Evolutionary conservation across 306 rosid genomes (phyloP).

Genomic region (Amphicarpaea edgeworthii): DNA sequence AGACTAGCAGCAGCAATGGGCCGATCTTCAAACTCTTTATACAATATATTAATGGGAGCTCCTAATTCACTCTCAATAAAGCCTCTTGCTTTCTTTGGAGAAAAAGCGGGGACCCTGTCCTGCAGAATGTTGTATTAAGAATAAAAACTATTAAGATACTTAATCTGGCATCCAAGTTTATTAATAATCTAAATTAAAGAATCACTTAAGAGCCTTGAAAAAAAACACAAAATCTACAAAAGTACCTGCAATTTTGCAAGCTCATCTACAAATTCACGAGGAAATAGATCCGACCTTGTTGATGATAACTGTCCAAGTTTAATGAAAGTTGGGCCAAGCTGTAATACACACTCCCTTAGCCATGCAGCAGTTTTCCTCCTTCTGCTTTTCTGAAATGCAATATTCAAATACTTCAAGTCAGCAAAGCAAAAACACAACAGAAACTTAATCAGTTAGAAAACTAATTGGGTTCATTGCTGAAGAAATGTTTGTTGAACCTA

Average conservation of each 20-base stretch:
- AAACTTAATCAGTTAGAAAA: not conserved
- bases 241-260: conserved; percentile 90
- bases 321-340: conserved; percentile 95
- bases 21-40: conserved; percentile 83
- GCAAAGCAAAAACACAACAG: conserved; percentile 16
- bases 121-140: conserved; percentile 49
- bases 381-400: conserved; percentile 67
- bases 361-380: conserved; percentile 81
- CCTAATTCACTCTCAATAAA: conserved; percentile 87
- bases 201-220: conserved; percentile 1
- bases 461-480: not conserved
- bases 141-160: conserved; percentile 16
- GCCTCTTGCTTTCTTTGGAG: conserved; percentile 74
- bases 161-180: conserved; percentile 9
- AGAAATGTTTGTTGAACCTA: conserved; percentile 42
- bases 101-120: conserved; percentile 96
- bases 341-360: conserved; percentile 85
- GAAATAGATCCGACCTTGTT: conserved; percentile 93
- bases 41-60: conserved; percentile 65
- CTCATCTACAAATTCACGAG: conserved; percentile 88
- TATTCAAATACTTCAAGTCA: conserved; percentile 9
- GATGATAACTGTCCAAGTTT: conserved; percentile 95
- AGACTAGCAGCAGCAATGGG: conserved; percentile 98
- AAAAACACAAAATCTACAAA: conserved; percentile 10
- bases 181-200: conserved; percentile 8